Base-by-base conservation (phyloP, 257 asterid genomes). In the Cinchona pubescens region DNA sequence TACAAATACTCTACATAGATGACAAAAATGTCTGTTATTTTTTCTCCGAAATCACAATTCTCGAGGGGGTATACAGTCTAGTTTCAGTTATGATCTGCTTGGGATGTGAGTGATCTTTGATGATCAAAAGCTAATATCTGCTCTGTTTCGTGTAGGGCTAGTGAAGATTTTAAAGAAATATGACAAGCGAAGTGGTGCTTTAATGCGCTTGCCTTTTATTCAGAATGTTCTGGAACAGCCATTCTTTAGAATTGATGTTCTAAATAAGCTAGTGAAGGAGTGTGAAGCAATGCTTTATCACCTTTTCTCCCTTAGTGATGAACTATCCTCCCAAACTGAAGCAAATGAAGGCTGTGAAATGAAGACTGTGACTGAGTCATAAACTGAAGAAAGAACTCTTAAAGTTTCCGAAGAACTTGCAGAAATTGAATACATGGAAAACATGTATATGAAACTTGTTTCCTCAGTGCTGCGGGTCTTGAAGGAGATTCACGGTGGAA, bases 101-200 rank as follows among this genome's bases (percentile, higher is more conserved):
- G 55, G 37, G 37, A 49, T 76, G 65, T 43, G 0, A 1, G 59
- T 46, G 66, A 2, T 67, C 19, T 51, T 60, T 68, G 8, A n/a
- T 29, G 70, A 53, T 64, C 34, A 40, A 59, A 59, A 42, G 27
- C 19, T 53, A 15, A 21, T 45, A 4, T 59, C 3, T 27, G 14
- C n/a, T 27, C 48, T 79, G 35, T 65, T 78, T n/a, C 76, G 65
- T 68, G 79, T 84, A 91, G 97, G 97, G 70, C 78, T 92, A 60
- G 83, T 88, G 76, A 92, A 92, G 90, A 90, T 90, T 42, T 72
- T 90, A n/a, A n/a, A 37, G 2, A 5, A 37, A 78, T 87, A 88
- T n/a, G 96, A 89, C 62, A 91, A 89, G 82, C 88, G 81, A 87
- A 87, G 90, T 60, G 91, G 93, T 0, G 92, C 82, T 55, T 85